Conservation (phyloP, 2,329 filamentous ascomycete genomes). For the Beauveria scarabaeidicola region DNA sequence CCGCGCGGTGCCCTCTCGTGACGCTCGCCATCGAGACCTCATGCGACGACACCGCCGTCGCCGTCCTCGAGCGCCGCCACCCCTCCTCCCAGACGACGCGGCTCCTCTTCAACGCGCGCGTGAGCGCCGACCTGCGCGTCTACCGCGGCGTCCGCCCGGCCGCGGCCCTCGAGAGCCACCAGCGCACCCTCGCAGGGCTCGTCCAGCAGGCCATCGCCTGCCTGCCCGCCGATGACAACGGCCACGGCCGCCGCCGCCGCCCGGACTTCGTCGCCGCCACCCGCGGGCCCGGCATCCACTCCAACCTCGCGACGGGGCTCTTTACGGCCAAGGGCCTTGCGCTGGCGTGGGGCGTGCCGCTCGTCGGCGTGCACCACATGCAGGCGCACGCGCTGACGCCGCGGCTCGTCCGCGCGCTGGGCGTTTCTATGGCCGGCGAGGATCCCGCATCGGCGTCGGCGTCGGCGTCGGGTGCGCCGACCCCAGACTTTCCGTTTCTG, state of each 20-base stretch:
- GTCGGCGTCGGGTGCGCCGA: constrained; percentile 1
- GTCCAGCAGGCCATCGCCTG: constrained; percentile 52
- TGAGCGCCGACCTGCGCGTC: constrained; percentile 69
- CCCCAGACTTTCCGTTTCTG: constrained; percentile 70
- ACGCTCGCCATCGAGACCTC: constrained; percentile 74
- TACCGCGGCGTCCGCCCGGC: constrained; percentile 76
- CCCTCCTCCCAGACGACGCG: constrained; percentile 31
- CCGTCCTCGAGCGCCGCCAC: constrained; percentile 57
- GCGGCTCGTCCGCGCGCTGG: constrained; percentile 59
- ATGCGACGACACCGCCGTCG: constrained; percentile 90
- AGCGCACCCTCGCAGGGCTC: constrained; percentile 58
- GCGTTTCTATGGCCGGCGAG: constrained; percentile 18
- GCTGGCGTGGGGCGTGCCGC: constrained; percentile 70
- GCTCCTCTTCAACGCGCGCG: constrained; percentile 70
- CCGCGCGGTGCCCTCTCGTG: constrained; percentile 28
- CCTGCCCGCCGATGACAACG: constrained; percentile 36
- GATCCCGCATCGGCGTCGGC: neutral
- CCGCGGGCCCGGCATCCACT: constrained; percentile 79
- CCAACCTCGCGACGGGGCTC: constrained; percentile 69
- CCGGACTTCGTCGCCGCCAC: constrained; percentile 88
- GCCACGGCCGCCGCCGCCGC: neutral
- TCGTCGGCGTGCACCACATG: constrained; percentile 93
- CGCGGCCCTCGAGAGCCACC: constrained; percentile 67
- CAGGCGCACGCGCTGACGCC: constrained; percentile 91
- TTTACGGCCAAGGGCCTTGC: constrained; percentile 82